Evolutionary conservation across 2,329 filamentous ascomycete species (phyloP), one percentile per base, ranked within the genome.

Genomic region (Paracorniculantispora psalliotae): DNA sequence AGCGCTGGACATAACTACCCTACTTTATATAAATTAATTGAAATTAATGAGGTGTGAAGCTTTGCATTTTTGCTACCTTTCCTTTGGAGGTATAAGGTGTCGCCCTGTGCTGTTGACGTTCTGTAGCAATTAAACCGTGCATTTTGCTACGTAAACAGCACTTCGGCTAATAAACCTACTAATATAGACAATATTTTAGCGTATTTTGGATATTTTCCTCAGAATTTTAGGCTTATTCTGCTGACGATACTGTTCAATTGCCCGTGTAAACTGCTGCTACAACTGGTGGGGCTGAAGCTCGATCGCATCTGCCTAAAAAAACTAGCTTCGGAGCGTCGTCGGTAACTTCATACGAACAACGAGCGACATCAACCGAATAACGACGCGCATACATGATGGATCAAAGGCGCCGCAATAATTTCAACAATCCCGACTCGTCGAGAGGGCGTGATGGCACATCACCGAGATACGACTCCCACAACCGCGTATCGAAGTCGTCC

Each of bases 401-500:
- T 67, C 80, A 82, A 13, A 79, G 71, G 47, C 74, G 82, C 55
- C 77, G 74, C 63, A 81, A 81, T 46, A 81, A 84, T 81, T 79
- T 85, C 46, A 51, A 43, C 21, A 39, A 28, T 10, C 67, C 75
- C 57, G 78, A 77, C 48, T 69, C 72, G 63, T 65, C 70, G 60
- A 70, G 69, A 59, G 68, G 72, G 54, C 75, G 79, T 66, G 79
- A 85, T 65, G 75, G 83, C 61, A 81, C 79, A 33, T 79, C 79
- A 44, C 82, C 84, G 7, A 79, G 82, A 65, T 75, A 77, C 65
- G 83, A 87, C 69, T 70, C 77, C 54, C 79, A 75, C 66, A 81
- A 72, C 58, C 82, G 85, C 65, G 77, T 87, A 65, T 78, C 80
- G 57, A 87, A 87, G 68, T 72, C 79, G 19, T 64, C 73, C 17